Evolutionary conservation across 2,329 filamentous ascomycete species (phyloP), one percentile per base, ranked within the genome.

Genomic region (Trichoderma oligosporum): DNA sequence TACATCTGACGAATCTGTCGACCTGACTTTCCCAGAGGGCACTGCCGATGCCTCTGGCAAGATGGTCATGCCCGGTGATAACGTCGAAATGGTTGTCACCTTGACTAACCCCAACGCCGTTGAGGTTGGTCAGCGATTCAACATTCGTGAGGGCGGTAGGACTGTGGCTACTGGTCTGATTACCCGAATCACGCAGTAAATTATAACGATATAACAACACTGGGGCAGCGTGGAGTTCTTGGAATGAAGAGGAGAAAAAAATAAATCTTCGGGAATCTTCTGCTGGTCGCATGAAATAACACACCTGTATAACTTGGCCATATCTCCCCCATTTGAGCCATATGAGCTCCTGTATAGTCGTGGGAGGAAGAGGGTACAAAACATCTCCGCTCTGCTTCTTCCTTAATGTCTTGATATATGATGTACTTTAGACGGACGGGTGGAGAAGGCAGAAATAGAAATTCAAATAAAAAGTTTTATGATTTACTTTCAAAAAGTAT

Each of bases 1-100:
- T 70, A 97, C 94, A 65, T 90, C 93, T 64, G 89, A 91, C 78
- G 84, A 88, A 81, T 81, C 80, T 20, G 87, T 89, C 69, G 81
- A 87, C 58, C 83, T 99, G 67, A 85, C 81, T 72, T 97, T 93
- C 87, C 91, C 92, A 55, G 92, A 94, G 68, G 89, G 88, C 61
- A 87, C 82, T 61, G 86, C 87, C 73, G 87, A 93, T 67, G 75
- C 81, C 60, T 72, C 80, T 62, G 78, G 77, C 74, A 92, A 90
- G 82, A 88, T 91, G 80, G 87, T 97, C 75, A 95, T 96, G 91
- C 94, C 94, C 52, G 94, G 94, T 74, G 94, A 99, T 83, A 99
- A 99, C 77, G 85, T 96, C 65, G 94, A 99, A 82, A 97, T 99
- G 92, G 79, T 94, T 63, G 88, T 91, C 73, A 84, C 87, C 68